phyloP scores from a whole-genome alignment of 2,329 filamentous ascomycete species.

The Cladophialophora bantiana region DNA sequence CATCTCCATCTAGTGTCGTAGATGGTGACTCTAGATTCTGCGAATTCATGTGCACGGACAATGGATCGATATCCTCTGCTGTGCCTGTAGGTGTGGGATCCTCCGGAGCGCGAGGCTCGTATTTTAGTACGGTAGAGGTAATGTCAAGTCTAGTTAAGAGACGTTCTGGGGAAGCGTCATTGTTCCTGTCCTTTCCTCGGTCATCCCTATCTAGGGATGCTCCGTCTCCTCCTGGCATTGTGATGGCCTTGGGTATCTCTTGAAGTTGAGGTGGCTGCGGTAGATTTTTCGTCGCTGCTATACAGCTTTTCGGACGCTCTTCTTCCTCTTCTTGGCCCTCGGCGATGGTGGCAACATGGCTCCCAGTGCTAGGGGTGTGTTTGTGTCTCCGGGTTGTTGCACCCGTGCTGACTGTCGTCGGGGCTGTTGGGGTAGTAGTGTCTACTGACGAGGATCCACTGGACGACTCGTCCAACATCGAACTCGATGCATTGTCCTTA shows the following conservation, averaged over 20 bases:
- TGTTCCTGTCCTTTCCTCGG: not conserved
- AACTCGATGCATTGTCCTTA: constrained; percentile 46
- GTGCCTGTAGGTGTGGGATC: constrained; percentile 37
- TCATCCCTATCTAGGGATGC: not conserved
- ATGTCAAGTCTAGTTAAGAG: constrained; percentile 30
- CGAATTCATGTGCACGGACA: constrained; percentile 21
- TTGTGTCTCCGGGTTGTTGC: constrained; percentile 84
- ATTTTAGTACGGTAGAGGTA: constrained; percentile 28
- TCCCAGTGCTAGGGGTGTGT: constrained; percentile 80
- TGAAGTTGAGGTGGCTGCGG: constrained; percentile 11
- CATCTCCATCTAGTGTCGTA: not conserved
- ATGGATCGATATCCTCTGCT: constrained; percentile 30
- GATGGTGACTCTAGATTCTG: not conserved
- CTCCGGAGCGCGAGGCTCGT: constrained; percentile 35
- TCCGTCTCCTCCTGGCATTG: not conserved
- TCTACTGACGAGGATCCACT: constrained; percentile 22
- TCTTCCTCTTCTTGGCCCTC: constrained; percentile 81
- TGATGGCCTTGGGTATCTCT: not conserved
- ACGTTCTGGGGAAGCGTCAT: constrained; percentile 24
- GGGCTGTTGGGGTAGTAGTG: constrained; percentile 49
- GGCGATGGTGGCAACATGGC: constrained; percentile 78
- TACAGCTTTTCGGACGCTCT: constrained; percentile 34
- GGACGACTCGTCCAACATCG: constrained; percentile 12
- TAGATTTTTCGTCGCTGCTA: constrained; percentile 11
- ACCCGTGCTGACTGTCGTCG: constrained; percentile 61